Evolutionary conservation across 2,329 filamentous ascomycete species (phyloP).

Genomic region (Camillea tinctor): DNA sequence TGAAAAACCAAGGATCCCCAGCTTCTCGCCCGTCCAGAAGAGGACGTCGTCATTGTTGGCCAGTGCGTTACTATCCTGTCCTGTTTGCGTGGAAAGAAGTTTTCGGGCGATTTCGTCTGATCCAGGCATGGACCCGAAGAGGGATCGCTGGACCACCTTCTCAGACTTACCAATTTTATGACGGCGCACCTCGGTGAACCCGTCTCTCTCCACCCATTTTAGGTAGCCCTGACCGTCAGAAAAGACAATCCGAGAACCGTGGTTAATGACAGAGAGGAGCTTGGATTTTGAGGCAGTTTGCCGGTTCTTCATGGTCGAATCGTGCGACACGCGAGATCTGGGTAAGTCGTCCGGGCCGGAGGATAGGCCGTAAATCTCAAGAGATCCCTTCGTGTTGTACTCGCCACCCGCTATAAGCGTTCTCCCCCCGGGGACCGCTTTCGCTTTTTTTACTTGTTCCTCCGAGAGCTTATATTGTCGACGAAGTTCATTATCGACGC

Average conservation of each 20-base stretch:
- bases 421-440: conserved; percentile 51
- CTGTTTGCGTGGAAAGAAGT: conserved; percentile 61
- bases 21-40: conserved; percentile 83
- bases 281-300: conserved; percentile 80
- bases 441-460: conserved; percentile 53
- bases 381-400: conserved; percentile 86
- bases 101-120: conserved; percentile 77
- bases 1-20: conserved; percentile 71
- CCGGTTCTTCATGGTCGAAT: conserved; percentile 69
- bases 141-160: conserved; percentile 42
- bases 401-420: conserved; percentile 82
- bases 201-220: conserved; percentile 90
- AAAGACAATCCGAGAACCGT: conserved; percentile 79
- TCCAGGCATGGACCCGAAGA: conserved; percentile 52
- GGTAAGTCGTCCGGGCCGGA: conserved; percentile 23
- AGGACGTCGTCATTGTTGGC: conserved; percentile 67
- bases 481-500: conserved; percentile 58
- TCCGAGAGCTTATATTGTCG: conserved; percentile 54
- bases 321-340: conserved; percentile 36
- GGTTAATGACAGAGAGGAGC: conserved; percentile 75
- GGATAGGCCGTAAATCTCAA: conserved; percentile 78
- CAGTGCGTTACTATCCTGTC: conserved; percentile 20
- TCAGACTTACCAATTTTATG: conserved; percentile 57
- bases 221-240: conserved; percentile 81
- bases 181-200: conserved; percentile 58